Conservation (phyloP, 352 stramenopile species). For the Globisporangium nunn region DNA sequence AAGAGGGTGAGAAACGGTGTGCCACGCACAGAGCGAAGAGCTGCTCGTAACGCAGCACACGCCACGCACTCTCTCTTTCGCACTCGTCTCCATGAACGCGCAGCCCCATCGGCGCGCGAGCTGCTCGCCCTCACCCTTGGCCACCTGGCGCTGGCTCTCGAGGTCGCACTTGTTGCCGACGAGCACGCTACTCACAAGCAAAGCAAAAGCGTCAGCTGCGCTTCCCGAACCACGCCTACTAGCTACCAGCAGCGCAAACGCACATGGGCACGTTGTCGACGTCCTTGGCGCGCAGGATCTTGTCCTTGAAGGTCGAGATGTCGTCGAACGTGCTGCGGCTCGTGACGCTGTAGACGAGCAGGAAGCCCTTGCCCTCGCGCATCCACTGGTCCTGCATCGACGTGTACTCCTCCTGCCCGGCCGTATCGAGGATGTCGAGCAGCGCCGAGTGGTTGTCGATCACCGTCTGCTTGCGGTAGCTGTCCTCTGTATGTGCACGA, state of each 20-base stretch:
- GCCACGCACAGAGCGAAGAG: not conserved
- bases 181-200: conserved; percentile 37
- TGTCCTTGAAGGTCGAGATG: conserved; percentile 85
- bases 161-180: conserved; percentile 89
- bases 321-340: conserved; percentile 89
- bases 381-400: conserved; percentile 92
- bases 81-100: conserved; percentile 85
- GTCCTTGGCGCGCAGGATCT: conserved; percentile 87
- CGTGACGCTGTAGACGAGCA: conserved; percentile 87
- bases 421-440: conserved; percentile 89
- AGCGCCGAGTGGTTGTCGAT: conserved; percentile 79
- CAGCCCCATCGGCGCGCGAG: conserved; percentile 75
- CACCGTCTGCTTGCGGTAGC: conserved; percentile 87
- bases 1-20: too few species aligned
- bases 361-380: conserved; percentile 87
- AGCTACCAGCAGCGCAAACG: not conserved
- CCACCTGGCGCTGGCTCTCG: conserved; percentile 66
- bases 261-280: conserved; percentile 81
- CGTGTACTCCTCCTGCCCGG: conserved; percentile 90
- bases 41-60: conserved; percentile 1
- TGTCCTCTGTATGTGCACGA: conserved; percentile 65
- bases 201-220: not conserved
- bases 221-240: too few species aligned
- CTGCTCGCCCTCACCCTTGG: conserved; percentile 49
- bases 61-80: conserved; percentile 70